Percentiles rank a stretch among this genome's conserved stretches.
Evolutionary conservation across 1,284 basidiomycete species (phyloP).

Genomic region (Entoloma clypeatum): DNA sequence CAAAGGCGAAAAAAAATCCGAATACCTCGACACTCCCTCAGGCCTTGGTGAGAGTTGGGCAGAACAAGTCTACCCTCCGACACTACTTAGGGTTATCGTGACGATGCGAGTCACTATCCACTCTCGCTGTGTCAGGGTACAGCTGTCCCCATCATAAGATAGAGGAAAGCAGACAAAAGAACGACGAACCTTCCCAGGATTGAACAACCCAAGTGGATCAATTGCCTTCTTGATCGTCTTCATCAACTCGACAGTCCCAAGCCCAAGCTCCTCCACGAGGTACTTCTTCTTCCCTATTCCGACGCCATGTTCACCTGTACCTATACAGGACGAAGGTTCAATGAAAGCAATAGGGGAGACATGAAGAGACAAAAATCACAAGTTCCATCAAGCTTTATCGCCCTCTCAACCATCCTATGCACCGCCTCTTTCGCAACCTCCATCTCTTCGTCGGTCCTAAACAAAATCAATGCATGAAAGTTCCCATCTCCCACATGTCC

Average conservation of each 20-base stretch:
- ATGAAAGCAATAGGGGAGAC: neutral
- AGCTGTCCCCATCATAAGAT: too few species aligned
- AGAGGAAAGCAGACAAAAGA: too few species aligned
- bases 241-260: constrained; percentile 83
- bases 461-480: constrained; percentile 56
- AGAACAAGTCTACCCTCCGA: too few species aligned
- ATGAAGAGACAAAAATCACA: constrained; percentile 43
- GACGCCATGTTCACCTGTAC: constrained; percentile 86
- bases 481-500: constrained; percentile 87
- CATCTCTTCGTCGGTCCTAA: constrained; percentile 59
- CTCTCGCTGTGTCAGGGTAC: too few species aligned
- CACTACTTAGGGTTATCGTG: too few species aligned
- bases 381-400: constrained; percentile 74
- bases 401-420: constrained; percentile 66
- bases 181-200: constrained; percentile 87
- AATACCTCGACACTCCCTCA: too few species aligned
- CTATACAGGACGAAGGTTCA: constrained; percentile 25
- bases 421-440: constrained; percentile 49
- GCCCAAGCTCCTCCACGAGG: constrained; percentile 74
- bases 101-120: too few species aligned
- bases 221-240: constrained; percentile 74
- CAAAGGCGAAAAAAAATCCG: too few species aligned
- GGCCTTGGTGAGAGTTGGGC: too few species aligned
- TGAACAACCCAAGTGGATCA: constrained; percentile 77
- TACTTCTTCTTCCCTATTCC: constrained; percentile 81